Evolutionary conservation across 805 yeast genomes (phyloP).

Genomic region (Yamadazyma endophytica): DNA sequence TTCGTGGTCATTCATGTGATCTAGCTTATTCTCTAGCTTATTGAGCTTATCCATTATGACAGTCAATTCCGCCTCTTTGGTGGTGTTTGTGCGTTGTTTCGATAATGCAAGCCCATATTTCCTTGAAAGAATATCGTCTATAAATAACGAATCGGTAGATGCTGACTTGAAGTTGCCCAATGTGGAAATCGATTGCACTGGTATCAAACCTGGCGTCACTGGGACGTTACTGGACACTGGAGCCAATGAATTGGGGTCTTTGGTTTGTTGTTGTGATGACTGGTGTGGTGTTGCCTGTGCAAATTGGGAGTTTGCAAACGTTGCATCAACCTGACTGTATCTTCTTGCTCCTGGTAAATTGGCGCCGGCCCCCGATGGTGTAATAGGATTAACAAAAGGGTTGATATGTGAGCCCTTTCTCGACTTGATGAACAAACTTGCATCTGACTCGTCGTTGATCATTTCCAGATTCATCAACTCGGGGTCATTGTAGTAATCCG

Average conservation of each 20-base stretch:
- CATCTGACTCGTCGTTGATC: slow-evolving; percentile 20
- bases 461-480: slow-evolving; percentile 21
- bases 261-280: neutral
- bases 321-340: slow-evolving; percentile 13
- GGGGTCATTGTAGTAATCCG: slow-evolving; percentile 25
- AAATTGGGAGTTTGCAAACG: slow-evolving; percentile 10
- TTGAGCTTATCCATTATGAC: slow-evolving; percentile 16
- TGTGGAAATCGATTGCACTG: slow-evolving; percentile 29
- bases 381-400: slow-evolving; percentile 1
- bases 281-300: slow-evolving; percentile 1
- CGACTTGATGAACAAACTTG: slow-evolving; percentile 21
- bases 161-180: slow-evolving; percentile 33
- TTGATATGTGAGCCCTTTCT: slow-evolving; percentile 19
- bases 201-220: slow-evolving; percentile 14
- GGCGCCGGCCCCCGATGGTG: slow-evolving; percentile 5
- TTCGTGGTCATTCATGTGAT: slow-evolving; percentile 2
- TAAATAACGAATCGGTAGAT: slow-evolving; percentile 34
- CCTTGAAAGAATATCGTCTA: slow-evolving; percentile 28
- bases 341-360: slow-evolving; percentile 8
- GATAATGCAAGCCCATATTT: slow-evolving; percentile 18
- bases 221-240: too few species aligned
- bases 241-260: slow-evolving; percentile 1
- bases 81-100: slow-evolving; percentile 4
- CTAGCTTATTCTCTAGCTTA: slow-evolving; percentile 14
- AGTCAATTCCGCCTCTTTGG: slow-evolving; percentile 7